Conservation (phyloP, 2,329 filamentous ascomycete species). For the Zasmidium cellare region DNA sequence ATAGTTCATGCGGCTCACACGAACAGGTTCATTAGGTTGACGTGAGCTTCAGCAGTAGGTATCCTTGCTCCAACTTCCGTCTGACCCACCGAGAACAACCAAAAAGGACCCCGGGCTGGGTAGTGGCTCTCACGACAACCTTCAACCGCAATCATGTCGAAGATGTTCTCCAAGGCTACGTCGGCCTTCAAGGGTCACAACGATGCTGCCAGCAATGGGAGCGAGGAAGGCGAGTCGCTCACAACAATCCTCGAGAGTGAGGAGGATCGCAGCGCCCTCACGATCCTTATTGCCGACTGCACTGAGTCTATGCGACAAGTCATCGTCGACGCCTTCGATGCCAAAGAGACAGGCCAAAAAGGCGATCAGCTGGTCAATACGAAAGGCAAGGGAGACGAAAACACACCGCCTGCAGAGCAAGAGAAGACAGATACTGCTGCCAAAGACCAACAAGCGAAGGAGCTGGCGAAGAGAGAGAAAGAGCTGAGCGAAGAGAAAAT, state of each 20-base stretch:
- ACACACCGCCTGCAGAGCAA: neutral
- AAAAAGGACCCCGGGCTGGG: neutral
- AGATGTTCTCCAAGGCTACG: conserved; percentile 27
- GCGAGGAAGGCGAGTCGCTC: conserved; percentile 40
- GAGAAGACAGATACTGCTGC: conserved; percentile 6
- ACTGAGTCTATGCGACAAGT: conserved; percentile 48
- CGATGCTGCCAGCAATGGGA: conserved; percentile 13
- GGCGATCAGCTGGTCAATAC: conserved; percentile 29
- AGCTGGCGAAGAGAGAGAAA: conserved; percentile 43
- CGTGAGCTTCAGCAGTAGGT: neutral
- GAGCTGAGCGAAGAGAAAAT: conserved; percentile 55
- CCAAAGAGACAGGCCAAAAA: conserved; percentile 34
- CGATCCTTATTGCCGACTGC: conserved; percentile 47
- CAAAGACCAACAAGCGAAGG: conserved; percentile 25
- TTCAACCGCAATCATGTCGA: conserved; percentile 17
- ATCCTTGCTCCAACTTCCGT: neutral
- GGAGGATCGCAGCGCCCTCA: conserved; percentile 45
- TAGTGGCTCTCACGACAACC: neutral
- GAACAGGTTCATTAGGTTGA: neutral
- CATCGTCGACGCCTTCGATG: conserved; percentile 45
- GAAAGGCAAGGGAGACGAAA: conserved; percentile 29
- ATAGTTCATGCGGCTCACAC: neutral
- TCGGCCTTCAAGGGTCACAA: conserved; percentile 20
- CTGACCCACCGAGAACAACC: neutral
- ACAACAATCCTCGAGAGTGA: conserved; percentile 47